Base-by-base conservation (phyloP, 1,139 yeast genomes). In the Petasospora fabianii region DNA sequence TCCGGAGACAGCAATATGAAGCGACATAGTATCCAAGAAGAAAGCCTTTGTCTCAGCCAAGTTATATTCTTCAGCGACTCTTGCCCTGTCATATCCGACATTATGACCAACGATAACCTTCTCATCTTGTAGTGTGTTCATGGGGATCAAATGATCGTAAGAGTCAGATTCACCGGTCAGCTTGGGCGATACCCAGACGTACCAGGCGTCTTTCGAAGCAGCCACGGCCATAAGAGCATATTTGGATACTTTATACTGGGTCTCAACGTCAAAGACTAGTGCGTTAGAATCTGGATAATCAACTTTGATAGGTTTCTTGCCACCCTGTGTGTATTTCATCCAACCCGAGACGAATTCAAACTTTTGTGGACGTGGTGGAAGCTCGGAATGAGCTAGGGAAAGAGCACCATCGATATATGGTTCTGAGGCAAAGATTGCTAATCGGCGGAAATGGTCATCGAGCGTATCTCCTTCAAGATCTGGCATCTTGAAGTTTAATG, bases 131-230 rank as follows among this genome's bases (percentile, higher is more conserved):
- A 64, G 56, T 3, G 74, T 69, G 49, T 81, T 74, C 58, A 92
- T 60, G 0, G 97, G 97, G 1, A 92, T 79, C 40, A 94, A 64
- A 52, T 88, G 95, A 2, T 66, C 71, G 32, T 80, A 70, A 6
- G 59, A 49, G 18, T 59, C 54, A 1, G 56, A 43, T 26, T 74
- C 80, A 1, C 73, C 76, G 3, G 80, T 68, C 14, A 92, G 61
- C 58, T 74, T 78, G 0, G 98, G 98, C 0, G 96, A 87, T 1
- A 87, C 80, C 99, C 99, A 94, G 0, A 82, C 81, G 58, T 90
- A 94, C 96, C 97, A 88, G 0, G 97, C 96, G 15, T 72, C 66
- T 0, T 71, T 58, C 0, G 96, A 78, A 1, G 75, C 82, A 8
- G 97, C 95, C 0, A 87, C 77, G 2, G 96, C 96, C 61, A 94